Evolutionary conservation across 75 land plant species (phyloP), one percentile per base, ranked within the genome.

Genomic region (Larix kaempferi): DNA sequence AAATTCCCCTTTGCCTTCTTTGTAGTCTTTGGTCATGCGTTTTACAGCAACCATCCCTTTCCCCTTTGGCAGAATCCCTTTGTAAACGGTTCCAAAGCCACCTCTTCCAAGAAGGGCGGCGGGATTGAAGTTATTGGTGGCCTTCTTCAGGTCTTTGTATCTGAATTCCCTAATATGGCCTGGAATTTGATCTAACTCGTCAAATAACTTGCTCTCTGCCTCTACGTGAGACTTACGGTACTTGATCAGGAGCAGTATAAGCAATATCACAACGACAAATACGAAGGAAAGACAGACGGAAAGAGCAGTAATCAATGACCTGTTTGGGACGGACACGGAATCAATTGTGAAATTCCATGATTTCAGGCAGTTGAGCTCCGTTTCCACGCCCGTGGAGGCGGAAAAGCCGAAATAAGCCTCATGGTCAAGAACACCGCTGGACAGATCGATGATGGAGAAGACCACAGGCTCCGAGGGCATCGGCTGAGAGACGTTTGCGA

Each of bases 381-480:
- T 44, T 4, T 25, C 35, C 3, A 5, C 22, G 3, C 94, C 94
- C 6, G 90, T 88, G n/a, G 94, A 85, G 1, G 82, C 94, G 2
- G 92, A 73, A 81, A 92, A 92, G 0, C 90, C 92, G 75, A 92
- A 82, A 66, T 90, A 90, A 15, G 87, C 83, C 3, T 75, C 0
- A 72, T 88, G 62, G 17, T 22, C 58, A 3, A 90, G 76, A 29
- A 67, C 0, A 0, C 33, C 33, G 33, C 23, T 14, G 16, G 78
- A 60, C 56, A 90, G 74, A 60, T 89, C 85, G 52, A 91, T 26
- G 23, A 62, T 17, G 17, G 41, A 26, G 33, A 1, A 29, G 33
- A 29, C 33, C 33, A 29, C 1, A 1, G 33, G 1, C 33, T 29
- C 33, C 33, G 33, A 29, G 33, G 33, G 33, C 33, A 29, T 29